Base-by-base conservation (phyloP, 2,329 filamentous ascomycete species). In the Alternaria dauci region DNA sequence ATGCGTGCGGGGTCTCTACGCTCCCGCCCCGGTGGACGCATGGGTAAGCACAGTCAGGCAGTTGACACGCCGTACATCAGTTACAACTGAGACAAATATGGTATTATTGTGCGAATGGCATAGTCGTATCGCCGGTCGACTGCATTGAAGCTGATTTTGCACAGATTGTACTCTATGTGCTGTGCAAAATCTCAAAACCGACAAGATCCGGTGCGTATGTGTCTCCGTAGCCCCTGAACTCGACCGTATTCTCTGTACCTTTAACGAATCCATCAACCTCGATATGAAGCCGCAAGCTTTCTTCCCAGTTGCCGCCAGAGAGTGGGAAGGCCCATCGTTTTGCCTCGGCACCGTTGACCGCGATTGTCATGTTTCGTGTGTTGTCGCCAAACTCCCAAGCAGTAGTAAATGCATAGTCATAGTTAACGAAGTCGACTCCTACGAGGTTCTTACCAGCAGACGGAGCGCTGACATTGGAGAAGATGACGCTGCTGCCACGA, bases 401-500 rank as follows among this genome's bases (percentile, higher is more conserved):
- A 32, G 78, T 79, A 0, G 72, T 73, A 20, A 81, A 75, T 3
- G 71, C 71, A 38, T 74, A 73, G 46, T 81, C 79, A 63, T 79
- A 79, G 50, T 81, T 78, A 50, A 81, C 61, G 47, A 79, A 81
- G 52, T 81, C 80, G 20, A 81, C 71, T 1, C 72, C 72, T 1
- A 80, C 47, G 6, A 78, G 60, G 43, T 75, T 77, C 18, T 68
- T 76, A 0, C 73, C 68, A n/a, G 71, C 47, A 3, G 60, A 55
- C 4, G 48, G 57, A 9, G 66, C 64, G 11, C 64, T 71, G 5
- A 81, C 69, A 8, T 69, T 70, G 20, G 39, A 56, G 28, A 81
- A 71, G 1, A 66, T 74, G 1, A 75, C 66, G 9, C 68, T 73
- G 6, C 73, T 68, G 32, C 58, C 60, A 8, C 52, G 46, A n/a